Evolutionary conservation across 176 grass and related monocot genomes (phyloP).

Genomic region (Avena sativa): DNA sequence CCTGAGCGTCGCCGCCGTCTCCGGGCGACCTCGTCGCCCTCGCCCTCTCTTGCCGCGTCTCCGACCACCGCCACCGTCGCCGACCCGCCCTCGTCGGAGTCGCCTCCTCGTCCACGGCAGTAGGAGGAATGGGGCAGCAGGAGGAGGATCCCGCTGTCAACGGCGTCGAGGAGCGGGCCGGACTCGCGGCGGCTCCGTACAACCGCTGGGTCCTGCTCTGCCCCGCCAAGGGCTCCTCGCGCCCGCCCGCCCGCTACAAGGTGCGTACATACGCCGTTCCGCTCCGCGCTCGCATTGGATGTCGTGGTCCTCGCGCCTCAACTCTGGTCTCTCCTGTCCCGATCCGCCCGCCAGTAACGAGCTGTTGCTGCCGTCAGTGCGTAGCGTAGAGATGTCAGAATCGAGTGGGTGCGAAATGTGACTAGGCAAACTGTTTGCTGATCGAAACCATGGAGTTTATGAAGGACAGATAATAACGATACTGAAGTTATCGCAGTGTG

Average conservation of each 20-base stretch:
- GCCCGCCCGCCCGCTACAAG: constrained; percentile 56
- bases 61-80: no score
- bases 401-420: neutral
- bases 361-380: neutral
- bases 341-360: neutral
- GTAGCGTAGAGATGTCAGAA: neutral
- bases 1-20: no score
- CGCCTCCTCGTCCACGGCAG: no score
- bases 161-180: constrained; percentile 28
- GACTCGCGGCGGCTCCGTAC: constrained; percentile 54
- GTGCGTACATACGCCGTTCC: constrained; percentile 3
- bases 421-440: neutral
- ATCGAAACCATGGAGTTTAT: neutral
- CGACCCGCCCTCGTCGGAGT: no score
- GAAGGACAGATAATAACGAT: neutral
- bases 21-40: no score
- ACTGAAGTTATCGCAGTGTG: neutral
- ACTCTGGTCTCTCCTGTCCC: neutral
- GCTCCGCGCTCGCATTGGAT: neutral
- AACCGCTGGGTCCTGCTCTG: constrained; percentile 50
- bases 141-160: constrained; percentile 30
- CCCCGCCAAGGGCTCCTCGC: constrained; percentile 31
- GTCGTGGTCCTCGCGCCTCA: neutral
- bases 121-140: constrained; percentile 12
- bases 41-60: no score